Evolutionary conservation across 306 rosid species (phyloP), one percentile per base, ranked within the genome.

Genomic region (Gastrolobium villosum): DNA sequence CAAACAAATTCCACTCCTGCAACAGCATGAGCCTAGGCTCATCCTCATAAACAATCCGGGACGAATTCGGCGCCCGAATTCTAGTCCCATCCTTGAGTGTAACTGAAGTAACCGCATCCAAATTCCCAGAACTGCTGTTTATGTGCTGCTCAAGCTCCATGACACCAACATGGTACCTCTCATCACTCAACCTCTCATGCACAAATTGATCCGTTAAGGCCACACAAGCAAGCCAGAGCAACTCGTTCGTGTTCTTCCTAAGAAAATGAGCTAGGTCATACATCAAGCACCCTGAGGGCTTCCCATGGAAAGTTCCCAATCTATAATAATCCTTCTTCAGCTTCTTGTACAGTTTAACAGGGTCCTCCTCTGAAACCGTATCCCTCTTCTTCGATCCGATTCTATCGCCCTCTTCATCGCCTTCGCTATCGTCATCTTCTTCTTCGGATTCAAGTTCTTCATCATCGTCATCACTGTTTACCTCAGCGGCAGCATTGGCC

Each of bases 261-360:
- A 91, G 76, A 20, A 75, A 88, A 85, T 96, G 90, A 0, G 94
- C 94, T 5, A 96, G 84, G n/a, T 96, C 98, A 81, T 86, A 93
- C 98, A 93, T 96, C 87, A 91, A 84, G 80, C 96, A 96, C 62
- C 99, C 99, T 0, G 99, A 91, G 49, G 99, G 98, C 85, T 89
- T 93, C 1, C 99, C 99, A 46, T 96, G 99, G 37, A 93, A 96
- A 0, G 98, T 93, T 3, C 98, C 99, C 89, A 90, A 84, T 61
- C 81, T 76, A 70, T 96, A 96, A 41, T 93, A 96, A 43, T 86
- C 88, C 70, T 78, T 91, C 86, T 86, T 90, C 82, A 86, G 79
- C 57, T 90, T 90, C 79, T 89, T 60, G 32, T 83, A 95, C 0
- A 91, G 77, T 44, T 71, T 82, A 65, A 93, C 73, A 3, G 94